phyloP scores from a whole-genome alignment of 805 yeast species.

The Lachancea sp. region DNA sequence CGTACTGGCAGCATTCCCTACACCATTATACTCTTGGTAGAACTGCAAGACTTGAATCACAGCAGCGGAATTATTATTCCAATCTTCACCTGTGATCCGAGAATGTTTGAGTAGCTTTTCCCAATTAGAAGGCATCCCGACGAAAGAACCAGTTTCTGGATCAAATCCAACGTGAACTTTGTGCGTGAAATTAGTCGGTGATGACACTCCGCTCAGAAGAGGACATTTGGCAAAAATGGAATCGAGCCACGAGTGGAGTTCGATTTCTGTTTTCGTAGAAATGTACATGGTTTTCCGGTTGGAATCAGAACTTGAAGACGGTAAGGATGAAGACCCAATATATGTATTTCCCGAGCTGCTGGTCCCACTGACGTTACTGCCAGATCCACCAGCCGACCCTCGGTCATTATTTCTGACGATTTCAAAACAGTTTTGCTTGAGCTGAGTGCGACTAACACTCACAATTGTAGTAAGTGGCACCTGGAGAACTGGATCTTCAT shows the following conservation, averaged over 20 bases:
- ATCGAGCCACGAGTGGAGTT: slow-evolving; percentile 85
- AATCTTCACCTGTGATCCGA: slow-evolving; percentile 87
- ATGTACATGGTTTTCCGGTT: slow-evolving; percentile 60
- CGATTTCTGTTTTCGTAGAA: slow-evolving; percentile 70
- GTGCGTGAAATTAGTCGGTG: slow-evolving; percentile 92
- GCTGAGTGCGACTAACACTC: slow-evolving; percentile 59
- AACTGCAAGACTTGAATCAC: slow-evolving; percentile 87
- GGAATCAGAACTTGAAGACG: slow-evolving; percentile 15
- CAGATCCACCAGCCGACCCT: slow-evolving; percentile 10
- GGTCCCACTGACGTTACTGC: neutral
- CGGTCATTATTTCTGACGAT: slow-evolving; percentile 46
- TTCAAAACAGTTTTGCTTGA: slow-evolving; percentile 78
- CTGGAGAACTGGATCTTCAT: slow-evolving; percentile 42
- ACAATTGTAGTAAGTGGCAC: slow-evolving; percentile 54
- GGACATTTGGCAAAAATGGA: slow-evolving; percentile 76
- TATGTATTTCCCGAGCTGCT: slow-evolving; percentile 11
- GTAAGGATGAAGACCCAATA: slow-evolving; percentile 15
- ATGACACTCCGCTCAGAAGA: slow-evolving; percentile 59
- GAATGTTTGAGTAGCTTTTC: slow-evolving; percentile 75
- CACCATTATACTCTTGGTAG: slow-evolving; percentile 44
- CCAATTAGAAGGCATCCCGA: slow-evolving; percentile 95
- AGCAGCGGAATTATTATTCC: slow-evolving; percentile 90
- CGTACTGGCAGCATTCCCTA: slow-evolving; percentile 10
- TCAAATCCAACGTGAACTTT: slow-evolving; percentile 86
- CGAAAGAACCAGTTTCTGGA: slow-evolving; percentile 77